A percentile compares a stretch with the other conserved stretches of the same genome.
phyloP scores from a whole-genome alignment of 1,284 basidiomycete species.

The Cryptococcus sp. region DNA sequence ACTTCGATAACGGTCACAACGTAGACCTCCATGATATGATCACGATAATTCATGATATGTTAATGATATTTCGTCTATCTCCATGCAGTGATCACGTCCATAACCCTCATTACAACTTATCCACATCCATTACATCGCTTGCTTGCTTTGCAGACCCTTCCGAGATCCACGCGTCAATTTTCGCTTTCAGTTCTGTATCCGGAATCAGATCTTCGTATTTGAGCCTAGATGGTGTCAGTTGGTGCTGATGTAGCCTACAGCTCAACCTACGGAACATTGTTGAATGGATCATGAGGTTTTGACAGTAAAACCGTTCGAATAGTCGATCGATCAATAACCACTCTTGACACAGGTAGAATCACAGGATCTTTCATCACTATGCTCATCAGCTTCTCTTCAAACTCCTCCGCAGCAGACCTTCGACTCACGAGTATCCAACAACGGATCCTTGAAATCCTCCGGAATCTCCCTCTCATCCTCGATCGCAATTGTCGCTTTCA shows the following conservation, averaged over 20 bases:
- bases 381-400: background rate
- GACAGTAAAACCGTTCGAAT: conserved; percentile 94
- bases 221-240: conserved; percentile 46
- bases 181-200: conserved; percentile 60
- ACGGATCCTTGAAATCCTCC: conserved; percentile 72
- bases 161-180: conserved; percentile 59
- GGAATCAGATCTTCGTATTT: conserved; percentile 74
- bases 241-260: background rate
- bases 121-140: conserved; percentile 40
- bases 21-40: no score
- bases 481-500: conserved; percentile 68
- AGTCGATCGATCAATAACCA: conserved; percentile 80
- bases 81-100: no score
- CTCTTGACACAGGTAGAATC: conserved; percentile 74
- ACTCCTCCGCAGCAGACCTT: background rate
- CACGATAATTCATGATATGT: no score
- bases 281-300: conserved; percentile 87
- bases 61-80: no score
- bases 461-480: conserved; percentile 91
- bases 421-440: conserved; percentile 29
- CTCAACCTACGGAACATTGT: conserved; percentile 60
- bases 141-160: conserved; percentile 47
- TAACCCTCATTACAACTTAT: conserved; percentile 17
- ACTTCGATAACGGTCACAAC: background rate
- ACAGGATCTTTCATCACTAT: conserved; percentile 97